Base-by-base conservation (phyloP, 768 basidiomycete species). In the Sarcodon aspratus region DNA sequence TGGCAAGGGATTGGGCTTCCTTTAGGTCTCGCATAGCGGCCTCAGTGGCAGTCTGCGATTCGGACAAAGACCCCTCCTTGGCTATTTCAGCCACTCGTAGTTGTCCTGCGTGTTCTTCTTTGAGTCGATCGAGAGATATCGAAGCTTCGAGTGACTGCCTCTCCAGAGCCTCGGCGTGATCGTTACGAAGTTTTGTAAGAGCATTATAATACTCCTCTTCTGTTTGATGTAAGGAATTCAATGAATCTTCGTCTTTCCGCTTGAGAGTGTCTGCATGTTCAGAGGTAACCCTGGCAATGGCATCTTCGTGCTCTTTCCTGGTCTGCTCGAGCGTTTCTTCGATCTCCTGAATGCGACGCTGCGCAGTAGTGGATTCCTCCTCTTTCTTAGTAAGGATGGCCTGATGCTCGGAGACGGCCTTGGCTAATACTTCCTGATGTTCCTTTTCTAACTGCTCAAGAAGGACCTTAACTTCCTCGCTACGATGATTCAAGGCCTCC, bases 121-220 rank as follows among this genome's bases (percentile, higher is more conserved):
- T 77, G 53, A 90, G 64, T 42, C 85, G 75, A 47, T 84, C 80
- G n/a, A 91, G 67, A 9, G 69, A 70, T 6, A 76, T 78, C 36
- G 77, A 68, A 15, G 74, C 67, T 49, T 90, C 82, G 5, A 71
- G 70, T 1, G 76, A 69, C 49, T 82, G 75, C 55, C 71, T 76
- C 52, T 76, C 76, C 50, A 91, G 67, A 21, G 76, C 71, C 52
- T 80, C 76, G 3, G 76, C 71, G 55, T 92, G 87, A 58, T 87
- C 82, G 11, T 61, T 69, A 38, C 87, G 83, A 44, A 91, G 74
- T 55, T 85, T 85, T 11, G 80, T 85, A 37, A 92, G 68, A 17
- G 79, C 80, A 50, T 88, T 80, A 61, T 89, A 87, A 57, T 88
- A 89, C 59, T 89, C 82, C 56, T 83, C 86, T 57, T 86, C 84